These are phyloP conservation scores for Neonectria faginata DNA, from an alignment of 2,329 filamentous ascomycete species.

Conservation along the genomic window DNA sequence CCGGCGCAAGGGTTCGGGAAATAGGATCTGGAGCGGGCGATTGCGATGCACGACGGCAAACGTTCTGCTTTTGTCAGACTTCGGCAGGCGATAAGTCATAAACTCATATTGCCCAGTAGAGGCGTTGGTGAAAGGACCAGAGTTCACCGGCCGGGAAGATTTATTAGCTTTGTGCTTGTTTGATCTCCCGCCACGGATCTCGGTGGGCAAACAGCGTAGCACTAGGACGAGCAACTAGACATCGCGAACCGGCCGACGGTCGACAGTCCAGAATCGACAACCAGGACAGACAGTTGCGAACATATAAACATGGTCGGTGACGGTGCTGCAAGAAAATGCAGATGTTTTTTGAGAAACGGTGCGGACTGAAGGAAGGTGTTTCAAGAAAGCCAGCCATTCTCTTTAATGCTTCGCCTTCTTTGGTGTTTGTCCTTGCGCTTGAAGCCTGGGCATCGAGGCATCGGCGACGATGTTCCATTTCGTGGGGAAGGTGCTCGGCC, in stretches of 20 bases:
- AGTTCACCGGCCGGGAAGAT: neutral
- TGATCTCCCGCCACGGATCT: conserved; percentile 14
- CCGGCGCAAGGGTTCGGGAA: neutral
- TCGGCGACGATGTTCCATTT: neutral
- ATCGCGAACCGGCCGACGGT: conserved; percentile 1
- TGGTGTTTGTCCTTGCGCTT: neutral
- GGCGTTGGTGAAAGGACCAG: neutral
- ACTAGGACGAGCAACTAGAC: conserved; percentile 16
- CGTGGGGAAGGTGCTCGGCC: neutral
- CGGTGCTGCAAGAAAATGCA: neutral
- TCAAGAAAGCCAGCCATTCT: neutral
- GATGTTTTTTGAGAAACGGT: neutral
- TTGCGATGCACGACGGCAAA: conserved; percentile 10
- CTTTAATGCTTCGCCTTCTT: neutral
- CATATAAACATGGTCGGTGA: neutral
- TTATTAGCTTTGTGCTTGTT: neutral
- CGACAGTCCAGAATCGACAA: neutral
- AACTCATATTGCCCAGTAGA: neutral
- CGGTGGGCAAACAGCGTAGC: conserved; percentile 23
- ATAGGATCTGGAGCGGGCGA: conserved; percentile 4
- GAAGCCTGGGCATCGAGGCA: conserved; percentile 2
- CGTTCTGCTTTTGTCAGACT: conserved; percentile 3
- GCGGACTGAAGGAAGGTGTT: neutral
- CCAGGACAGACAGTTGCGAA: neutral
- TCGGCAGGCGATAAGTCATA: neutral